phyloP scores from a whole-genome alignment of 164 flowering plant species.

The Malania oleifera region DNA sequence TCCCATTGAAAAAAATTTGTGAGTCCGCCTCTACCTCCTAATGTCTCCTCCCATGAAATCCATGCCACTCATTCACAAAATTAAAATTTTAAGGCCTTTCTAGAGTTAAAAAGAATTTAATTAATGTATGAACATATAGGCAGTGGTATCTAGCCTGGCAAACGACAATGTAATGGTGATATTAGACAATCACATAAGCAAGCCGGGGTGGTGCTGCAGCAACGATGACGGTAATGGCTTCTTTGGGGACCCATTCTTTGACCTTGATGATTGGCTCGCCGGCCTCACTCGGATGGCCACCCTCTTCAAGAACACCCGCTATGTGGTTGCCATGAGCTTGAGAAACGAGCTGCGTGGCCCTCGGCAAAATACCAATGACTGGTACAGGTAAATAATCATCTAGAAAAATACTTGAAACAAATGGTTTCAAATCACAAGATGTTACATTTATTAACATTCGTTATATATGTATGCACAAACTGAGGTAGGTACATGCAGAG shows the following conservation, averaged over 20 bases:
- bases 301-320: constrained; percentile 38
- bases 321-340: constrained; percentile 83
- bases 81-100: too few relatives aligned
- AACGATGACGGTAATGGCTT: constrained; percentile 74
- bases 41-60: too few relatives aligned
- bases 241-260: constrained; percentile 71
- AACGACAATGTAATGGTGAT: constrained; percentile 69
- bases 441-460: too few relatives aligned
- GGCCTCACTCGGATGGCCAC: constrained; percentile 68
- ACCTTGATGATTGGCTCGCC: constrained; percentile 58
- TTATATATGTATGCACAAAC: not conserved
- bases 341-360: constrained; percentile 90
- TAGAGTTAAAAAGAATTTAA: too few relatives aligned
- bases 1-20: too few relatives aligned
- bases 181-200: constrained; percentile 76
- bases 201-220: constrained; percentile 91
- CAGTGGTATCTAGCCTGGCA: constrained; percentile 59
- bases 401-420: not conserved
- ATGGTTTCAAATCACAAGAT: not conserved
- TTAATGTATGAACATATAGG: too few relatives aligned
- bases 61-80: too few relatives aligned
- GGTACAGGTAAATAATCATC: constrained; percentile 48
- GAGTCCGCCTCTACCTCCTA: too few relatives aligned
- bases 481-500: constrained; percentile 63
- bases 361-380: constrained; percentile 48